phyloP scores from a whole-genome alignment of 352 stramenopile genomes.

The Pythium sukuiense region DNA sequence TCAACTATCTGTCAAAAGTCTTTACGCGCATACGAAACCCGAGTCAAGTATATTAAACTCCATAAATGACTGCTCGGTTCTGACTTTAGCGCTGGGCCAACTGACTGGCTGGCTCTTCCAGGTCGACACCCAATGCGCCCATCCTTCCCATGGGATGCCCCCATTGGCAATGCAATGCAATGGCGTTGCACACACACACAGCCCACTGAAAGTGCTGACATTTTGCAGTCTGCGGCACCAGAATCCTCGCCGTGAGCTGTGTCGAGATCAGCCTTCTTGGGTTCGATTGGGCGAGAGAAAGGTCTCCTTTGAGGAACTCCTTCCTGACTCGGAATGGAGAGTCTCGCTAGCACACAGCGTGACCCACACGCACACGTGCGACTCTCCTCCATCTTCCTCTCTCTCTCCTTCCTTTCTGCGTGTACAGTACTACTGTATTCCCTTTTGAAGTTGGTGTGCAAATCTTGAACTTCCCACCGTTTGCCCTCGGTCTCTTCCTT shows the following conservation, averaged over 20 bases:
- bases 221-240: not conserved
- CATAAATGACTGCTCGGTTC: not conserved
- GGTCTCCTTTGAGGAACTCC: not conserved
- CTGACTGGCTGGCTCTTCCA: not conserved
- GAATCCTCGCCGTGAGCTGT: not conserved
- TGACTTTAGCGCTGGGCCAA: not conserved
- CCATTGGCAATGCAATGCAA: too few species aligned
- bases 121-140: not conserved
- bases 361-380: not conserved
- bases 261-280: not conserved
- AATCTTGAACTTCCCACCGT: not conserved
- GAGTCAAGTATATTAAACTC: not conserved
- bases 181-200: not conserved
- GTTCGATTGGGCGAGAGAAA: not conserved
- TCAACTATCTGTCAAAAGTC: slow-evolving; percentile 1
- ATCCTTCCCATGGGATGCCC: not conserved
- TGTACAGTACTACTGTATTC: not conserved
- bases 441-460: not conserved
- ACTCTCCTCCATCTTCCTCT: not conserved
- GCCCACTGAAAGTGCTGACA: not conserved
- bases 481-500: not conserved
- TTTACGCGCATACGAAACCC: not conserved
- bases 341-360: not conserved
- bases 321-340: not conserved
- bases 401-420: not conserved